phyloP scores from a whole-genome alignment of 495 filamentous ascomycete genomes.

The Xylaria castorea region DNA sequence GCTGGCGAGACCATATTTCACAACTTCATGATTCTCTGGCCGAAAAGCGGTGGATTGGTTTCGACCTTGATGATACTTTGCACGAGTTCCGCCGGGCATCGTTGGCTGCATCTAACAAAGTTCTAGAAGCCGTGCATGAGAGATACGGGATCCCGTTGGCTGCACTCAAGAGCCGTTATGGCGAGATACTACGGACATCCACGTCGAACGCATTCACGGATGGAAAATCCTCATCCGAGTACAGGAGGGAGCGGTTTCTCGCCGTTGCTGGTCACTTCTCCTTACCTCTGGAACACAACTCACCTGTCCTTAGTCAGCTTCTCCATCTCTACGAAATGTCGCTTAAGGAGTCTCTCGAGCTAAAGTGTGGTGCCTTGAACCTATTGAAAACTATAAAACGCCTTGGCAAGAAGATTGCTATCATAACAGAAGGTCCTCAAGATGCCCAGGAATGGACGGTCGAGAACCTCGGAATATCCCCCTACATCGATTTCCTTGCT shows the following conservation, averaged over 20 bases:
- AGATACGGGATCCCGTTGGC: conserved; percentile 29
- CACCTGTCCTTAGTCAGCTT: conserved; percentile 32
- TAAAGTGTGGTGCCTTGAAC: conserved; percentile 38
- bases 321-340: conserved; percentile 37
- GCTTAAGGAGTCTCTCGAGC: conserved; percentile 32
- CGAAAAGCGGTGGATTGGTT: conserved; percentile 47
- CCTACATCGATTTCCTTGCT: conserved; percentile 43
- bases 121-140: conserved; percentile 34
- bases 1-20: not conserved
- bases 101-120: conserved; percentile 33
- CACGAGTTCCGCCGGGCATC: conserved; percentile 50
- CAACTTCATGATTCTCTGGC: conserved; percentile 8
- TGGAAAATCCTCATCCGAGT: conserved; percentile 46
- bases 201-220: conserved; percentile 49
- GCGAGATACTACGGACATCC: conserved; percentile 36
- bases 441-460: conserved; percentile 53
- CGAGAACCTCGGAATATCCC: conserved; percentile 35
- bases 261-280: conserved; percentile 35
- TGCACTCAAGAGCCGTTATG: conserved; percentile 36
- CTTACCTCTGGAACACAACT: not conserved
- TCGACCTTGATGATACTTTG: conserved; percentile 54
- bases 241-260: conserved; percentile 47
- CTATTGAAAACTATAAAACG: conserved; percentile 36
- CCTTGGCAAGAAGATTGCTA: conserved; percentile 42
- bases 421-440: conserved; percentile 49